A percentile compares a stretch with the other conserved stretches of the same genome.
These are phyloP conservation scores for Sporobolomyces phaffii DNA, from an alignment of 768 basidiomycete species.

Conservation along the genomic window DNA sequence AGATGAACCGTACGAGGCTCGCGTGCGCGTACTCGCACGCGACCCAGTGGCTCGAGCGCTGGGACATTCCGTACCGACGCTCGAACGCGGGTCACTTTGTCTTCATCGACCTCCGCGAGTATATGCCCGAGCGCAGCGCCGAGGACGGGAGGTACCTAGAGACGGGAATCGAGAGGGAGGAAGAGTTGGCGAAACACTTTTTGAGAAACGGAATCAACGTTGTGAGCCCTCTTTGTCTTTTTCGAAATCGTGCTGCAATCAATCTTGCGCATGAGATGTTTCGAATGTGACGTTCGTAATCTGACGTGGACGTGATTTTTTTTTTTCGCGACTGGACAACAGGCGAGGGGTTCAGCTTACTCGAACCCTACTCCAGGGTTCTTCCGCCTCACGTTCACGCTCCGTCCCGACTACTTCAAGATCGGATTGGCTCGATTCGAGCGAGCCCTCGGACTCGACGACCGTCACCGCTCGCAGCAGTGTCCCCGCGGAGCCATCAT, in stretches of 20 bases:
- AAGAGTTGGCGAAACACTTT: conserved; percentile 1
- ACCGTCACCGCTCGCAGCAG: too few species aligned
- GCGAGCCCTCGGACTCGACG: not conserved
- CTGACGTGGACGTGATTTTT: too few species aligned
- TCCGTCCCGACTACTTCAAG: conserved; percentile 28
- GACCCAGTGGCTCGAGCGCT: conserved; percentile 25
- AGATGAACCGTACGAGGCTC: conserved; percentile 33
- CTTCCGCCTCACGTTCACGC: conserved; percentile 40
- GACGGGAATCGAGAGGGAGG: conserved; percentile 7
- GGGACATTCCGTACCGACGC: conserved; percentile 34
- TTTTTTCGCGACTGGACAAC: not conserved
- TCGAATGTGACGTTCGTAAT: too few species aligned
- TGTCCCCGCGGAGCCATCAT: too few species aligned
- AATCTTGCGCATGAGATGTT: too few species aligned
- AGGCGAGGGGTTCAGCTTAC: conserved; percentile 26
- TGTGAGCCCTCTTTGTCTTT: not conserved
- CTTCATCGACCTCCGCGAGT: conserved; percentile 32
- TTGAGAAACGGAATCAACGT: conserved; percentile 16
- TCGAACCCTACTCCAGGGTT: conserved; percentile 15
- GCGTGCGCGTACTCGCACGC: conserved; percentile 27
- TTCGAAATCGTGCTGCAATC: too few species aligned
- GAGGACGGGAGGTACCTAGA: conserved; percentile 23
- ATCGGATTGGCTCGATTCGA: conserved; percentile 15
- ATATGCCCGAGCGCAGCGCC: conserved; percentile 4
- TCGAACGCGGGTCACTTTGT: conserved; percentile 39